Conservation (phyloP, 352 stramenopile species). For the Blastocystis sp. region DNA sequence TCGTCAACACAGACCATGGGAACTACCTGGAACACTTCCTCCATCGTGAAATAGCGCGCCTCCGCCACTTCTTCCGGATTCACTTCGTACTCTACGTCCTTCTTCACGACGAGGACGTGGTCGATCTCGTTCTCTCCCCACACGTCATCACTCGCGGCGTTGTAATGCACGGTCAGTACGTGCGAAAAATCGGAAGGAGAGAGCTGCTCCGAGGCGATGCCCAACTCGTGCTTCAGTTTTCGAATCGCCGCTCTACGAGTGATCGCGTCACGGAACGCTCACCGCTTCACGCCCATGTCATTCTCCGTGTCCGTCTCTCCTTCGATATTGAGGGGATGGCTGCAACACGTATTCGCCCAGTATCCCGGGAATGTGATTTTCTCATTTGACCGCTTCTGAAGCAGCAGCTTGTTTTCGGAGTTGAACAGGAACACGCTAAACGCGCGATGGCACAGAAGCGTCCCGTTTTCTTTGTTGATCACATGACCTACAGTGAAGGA, state of each 20-base stretch:
- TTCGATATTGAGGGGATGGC: constrained; percentile 91
- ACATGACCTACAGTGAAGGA: constrained; percentile 68
- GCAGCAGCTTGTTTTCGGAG: constrained; percentile 79
- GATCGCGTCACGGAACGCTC: constrained; percentile 76
- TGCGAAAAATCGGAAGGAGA: constrained; percentile 88
- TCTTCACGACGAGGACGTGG: constrained; percentile 90
- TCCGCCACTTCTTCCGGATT: constrained; percentile 91
- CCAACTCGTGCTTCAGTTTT: constrained; percentile 97
- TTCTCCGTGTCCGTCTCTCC: constrained; percentile 84
- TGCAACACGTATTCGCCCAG: constrained; percentile 99
- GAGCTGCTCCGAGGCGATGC: constrained; percentile 87
- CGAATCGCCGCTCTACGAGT: constrained; percentile 86
- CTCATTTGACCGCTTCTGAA: constrained; percentile 86
- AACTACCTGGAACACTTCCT: constrained; percentile 77
- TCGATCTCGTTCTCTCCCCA: constrained; percentile 99
- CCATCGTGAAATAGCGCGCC: constrained; percentile 84
- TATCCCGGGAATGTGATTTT: constrained; percentile 99
- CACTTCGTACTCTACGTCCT: constrained; percentile 82
- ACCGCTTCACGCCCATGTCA: constrained; percentile 83
- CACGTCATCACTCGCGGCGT: constrained; percentile 82
- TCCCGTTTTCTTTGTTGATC: constrained; percentile 75
- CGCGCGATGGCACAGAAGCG: constrained; percentile 83
- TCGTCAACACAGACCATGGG: not conserved
- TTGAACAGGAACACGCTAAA: constrained; percentile 89
- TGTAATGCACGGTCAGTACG: constrained; percentile 96